Base-by-base conservation (phyloP, 495 filamentous ascomycete genomes). In the Daldinia decipiens region DNA sequence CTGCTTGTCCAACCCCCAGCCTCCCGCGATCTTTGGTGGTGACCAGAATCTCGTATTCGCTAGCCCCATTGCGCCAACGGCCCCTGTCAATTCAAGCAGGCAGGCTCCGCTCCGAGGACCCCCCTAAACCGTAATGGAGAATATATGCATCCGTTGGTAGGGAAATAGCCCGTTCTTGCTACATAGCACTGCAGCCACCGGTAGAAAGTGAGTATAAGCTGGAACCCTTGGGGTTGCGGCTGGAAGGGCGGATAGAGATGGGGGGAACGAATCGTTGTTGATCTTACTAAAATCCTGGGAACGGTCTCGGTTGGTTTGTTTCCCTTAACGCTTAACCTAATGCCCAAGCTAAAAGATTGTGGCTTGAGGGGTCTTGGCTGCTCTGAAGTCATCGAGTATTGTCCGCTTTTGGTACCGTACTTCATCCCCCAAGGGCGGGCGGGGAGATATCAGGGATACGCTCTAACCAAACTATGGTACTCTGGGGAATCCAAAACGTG, bases 11-110 rank as follows among this genome's bases (percentile, higher is more conserved):
- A 47, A 36, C 65, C 71, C 60, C 62, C 66, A 67, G 62, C 71
- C 67, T 64, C 66, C 62, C 62, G 67, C 66, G 66, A 73, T 73
- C 62, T 66, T 67, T 65, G 70, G 70, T 70, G 62, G 67, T 73
- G 62, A 73, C 71, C 71, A 73, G 67, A 73, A 73, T 73, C 71
- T 73, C 71, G 71, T 73, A 73, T 73, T 73, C 71, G 71, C 71
- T 73, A 73, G 71, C 71, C 58, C 71, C 71, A 70, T 73, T 65
- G 67, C 67, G 71, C 71, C 71, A 73, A 67, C 45, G 11, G 71
- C 71, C 71, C 71, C 71, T 73, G 71, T 73, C 71, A 62, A 53
- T 62, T 60, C 70, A 73, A 50, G 68, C 62, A 68, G 12, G 61
- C 61, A 58, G 70, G 60, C 60, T 73, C 70, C 70, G 70, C 69